Evolutionary conservation across 2,329 filamentous ascomycete species (phyloP).

Genomic region (Dothistroma septosporum): DNA sequence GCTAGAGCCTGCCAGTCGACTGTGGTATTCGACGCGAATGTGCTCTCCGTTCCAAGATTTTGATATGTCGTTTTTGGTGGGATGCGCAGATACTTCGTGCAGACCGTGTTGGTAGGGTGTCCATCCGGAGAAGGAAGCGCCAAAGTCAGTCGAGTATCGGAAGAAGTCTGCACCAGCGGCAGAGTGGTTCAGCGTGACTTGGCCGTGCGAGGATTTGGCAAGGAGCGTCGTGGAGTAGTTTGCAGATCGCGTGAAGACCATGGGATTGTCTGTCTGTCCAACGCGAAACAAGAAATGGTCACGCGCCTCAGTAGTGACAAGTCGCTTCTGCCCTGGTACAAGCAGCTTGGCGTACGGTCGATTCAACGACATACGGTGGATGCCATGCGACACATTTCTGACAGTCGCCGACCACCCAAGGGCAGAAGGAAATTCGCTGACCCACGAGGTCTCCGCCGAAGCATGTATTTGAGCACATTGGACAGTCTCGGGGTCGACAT

Average conservation of each 20-base stretch:
- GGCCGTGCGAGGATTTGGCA: not conserved
- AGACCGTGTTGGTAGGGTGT: slow-evolving; percentile 49
- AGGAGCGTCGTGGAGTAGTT: slow-evolving; percentile 51
- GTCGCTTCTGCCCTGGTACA: slow-evolving; percentile 32
- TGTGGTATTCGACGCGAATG: slow-evolving; percentile 60
- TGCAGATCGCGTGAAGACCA: slow-evolving; percentile 52
- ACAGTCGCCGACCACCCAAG: slow-evolving; percentile 55
- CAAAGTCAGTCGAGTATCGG: slow-evolving; percentile 59
- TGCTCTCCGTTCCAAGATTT: slow-evolving; percentile 60
- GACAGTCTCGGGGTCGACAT: slow-evolving; percentile 43
- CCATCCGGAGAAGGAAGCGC: slow-evolving; percentile 55
- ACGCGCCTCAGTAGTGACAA: slow-evolving; percentile 43
- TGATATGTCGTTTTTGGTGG: slow-evolving; percentile 50
- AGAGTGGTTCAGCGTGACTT: slow-evolving; percentile 41
- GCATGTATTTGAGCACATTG: slow-evolving; percentile 37
- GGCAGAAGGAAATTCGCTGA: slow-evolving; percentile 48
- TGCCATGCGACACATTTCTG: slow-evolving; percentile 54
- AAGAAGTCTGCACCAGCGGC: slow-evolving; percentile 58
- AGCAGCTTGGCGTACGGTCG: slow-evolving; percentile 45
- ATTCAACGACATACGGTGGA: slow-evolving; percentile 54
- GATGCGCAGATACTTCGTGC: slow-evolving; percentile 43
- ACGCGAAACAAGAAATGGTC: slow-evolving; percentile 60
- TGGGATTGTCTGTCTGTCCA: slow-evolving; percentile 54
- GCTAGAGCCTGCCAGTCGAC: slow-evolving; percentile 53
- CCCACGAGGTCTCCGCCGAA: slow-evolving; percentile 4